Conservation (phyloP, 2,329 filamentous ascomycete genomes). For the Stagonosporopsis rhizophila region DNA sequence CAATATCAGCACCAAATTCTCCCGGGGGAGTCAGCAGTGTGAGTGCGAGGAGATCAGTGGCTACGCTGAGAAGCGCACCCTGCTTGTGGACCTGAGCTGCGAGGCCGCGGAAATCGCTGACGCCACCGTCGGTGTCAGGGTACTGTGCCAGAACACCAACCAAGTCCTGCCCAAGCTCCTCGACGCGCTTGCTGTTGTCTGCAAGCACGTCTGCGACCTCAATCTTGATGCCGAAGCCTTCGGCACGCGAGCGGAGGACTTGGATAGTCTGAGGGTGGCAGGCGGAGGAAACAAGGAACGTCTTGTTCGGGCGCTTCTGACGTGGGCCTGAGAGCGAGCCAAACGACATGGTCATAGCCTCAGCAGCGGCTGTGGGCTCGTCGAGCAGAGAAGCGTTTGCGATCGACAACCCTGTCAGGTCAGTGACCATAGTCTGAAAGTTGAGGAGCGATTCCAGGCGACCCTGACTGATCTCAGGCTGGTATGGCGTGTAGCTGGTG, state of each 20-base stretch:
- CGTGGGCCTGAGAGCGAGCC: slow-evolving; percentile 74
- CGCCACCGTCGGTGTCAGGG: slow-evolving; percentile 83
- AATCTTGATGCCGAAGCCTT: slow-evolving; percentile 89
- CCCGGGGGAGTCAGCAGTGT: slow-evolving; percentile 88
- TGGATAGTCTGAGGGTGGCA: slow-evolving; percentile 86
- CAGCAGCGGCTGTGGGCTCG: slow-evolving; percentile 89
- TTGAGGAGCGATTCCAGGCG: slow-evolving; percentile 91
- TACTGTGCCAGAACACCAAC: slow-evolving; percentile 95
- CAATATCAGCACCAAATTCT: slow-evolving; percentile 94
- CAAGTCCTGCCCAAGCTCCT: slow-evolving; percentile 78
- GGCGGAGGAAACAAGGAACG: slow-evolving; percentile 81
- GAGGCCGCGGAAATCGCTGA: slow-evolving; percentile 77
- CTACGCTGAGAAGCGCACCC: slow-evolving; percentile 82
- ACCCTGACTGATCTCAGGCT: slow-evolving; percentile 96
- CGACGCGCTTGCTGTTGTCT: slow-evolving; percentile 68
- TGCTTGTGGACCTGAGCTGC: slow-evolving; percentile 78
- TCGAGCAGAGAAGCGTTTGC: slow-evolving; percentile 91
- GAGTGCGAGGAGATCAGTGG: slow-evolving; percentile 86
- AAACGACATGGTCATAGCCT: slow-evolving; percentile 93
- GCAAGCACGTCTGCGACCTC: slow-evolving; percentile 74
- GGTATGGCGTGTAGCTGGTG: slow-evolving; percentile 96
- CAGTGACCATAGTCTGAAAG: slow-evolving; percentile 91
- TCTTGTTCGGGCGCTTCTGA: slow-evolving; percentile 77
- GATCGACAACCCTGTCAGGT: slow-evolving; percentile 85
- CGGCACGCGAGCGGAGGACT: slow-evolving; percentile 82